Evolutionary conservation across 2,329 filamentous ascomycete species (phyloP).

Genomic region (Sporothrix schenckii): DNA sequence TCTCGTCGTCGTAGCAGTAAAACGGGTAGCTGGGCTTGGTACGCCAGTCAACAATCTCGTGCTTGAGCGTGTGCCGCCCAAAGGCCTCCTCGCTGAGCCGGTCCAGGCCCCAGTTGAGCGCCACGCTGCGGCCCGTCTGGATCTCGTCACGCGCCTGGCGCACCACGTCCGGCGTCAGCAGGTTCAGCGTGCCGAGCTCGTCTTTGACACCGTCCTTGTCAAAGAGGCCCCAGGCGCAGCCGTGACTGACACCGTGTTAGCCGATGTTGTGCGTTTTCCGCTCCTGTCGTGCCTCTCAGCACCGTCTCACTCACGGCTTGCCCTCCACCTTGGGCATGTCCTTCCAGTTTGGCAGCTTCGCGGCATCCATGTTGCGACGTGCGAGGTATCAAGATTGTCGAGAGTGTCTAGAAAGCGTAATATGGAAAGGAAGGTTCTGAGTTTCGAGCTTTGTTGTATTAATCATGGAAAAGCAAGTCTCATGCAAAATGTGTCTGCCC

Average conservation of each 20-base stretch:
- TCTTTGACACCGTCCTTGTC: slow-evolving; percentile 51
- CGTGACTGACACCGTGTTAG: slow-evolving; percentile 37
- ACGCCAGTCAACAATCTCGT: slow-evolving; percentile 34
- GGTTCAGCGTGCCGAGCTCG: slow-evolving; percentile 63
- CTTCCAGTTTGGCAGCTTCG: slow-evolving; percentile 24
- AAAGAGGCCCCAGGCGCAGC: slow-evolving; percentile 53
- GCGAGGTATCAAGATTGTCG: neutral
- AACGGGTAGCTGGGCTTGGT: slow-evolving; percentile 28
- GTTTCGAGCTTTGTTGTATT: neutral
- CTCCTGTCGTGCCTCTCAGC: neutral
- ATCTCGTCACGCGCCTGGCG: slow-evolving; percentile 57
- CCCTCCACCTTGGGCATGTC: slow-evolving; percentile 31
- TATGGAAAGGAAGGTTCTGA: too few species aligned
- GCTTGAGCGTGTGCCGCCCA: slow-evolving; percentile 56
- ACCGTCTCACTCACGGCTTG: slow-evolving; percentile 22
- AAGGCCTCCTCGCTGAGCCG: slow-evolving; percentile 56
- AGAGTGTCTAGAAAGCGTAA: neutral
- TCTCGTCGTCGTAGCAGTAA: slow-evolving; percentile 33
- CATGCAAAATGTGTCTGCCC: neutral
- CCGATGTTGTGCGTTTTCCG: neutral
- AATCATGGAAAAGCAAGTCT: neutral
- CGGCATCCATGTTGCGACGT: neutral
- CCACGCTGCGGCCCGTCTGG: slow-evolving; percentile 57
- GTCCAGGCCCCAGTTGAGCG: slow-evolving; percentile 63
- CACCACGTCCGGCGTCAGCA: slow-evolving; percentile 59